Percentiles rank a stretch among this genome's conserved stretches.
phyloP scores from a whole-genome alignment of 2,329 filamentous ascomycete genomes.

The Herpomyces periplanetae region DNA sequence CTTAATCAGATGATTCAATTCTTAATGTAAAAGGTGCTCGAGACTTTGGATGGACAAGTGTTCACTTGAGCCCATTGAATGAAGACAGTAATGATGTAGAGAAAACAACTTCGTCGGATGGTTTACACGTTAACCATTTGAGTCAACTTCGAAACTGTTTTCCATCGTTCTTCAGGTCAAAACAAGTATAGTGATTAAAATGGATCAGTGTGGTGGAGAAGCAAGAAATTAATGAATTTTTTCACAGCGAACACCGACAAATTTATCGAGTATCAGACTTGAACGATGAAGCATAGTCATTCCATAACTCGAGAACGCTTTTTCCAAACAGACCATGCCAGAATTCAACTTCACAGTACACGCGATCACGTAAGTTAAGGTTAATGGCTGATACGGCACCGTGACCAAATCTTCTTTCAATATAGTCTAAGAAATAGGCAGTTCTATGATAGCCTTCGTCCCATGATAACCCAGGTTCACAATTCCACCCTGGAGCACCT shows the following conservation, averaged over 20 bases:
- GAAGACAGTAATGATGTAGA: too few relatives aligned
- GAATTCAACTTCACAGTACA: slow-evolving; percentile 22
- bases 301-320: slow-evolving; percentile 27
- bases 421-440: slow-evolving; percentile 55
- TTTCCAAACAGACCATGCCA: slow-evolving; percentile 26
- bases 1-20: slow-evolving; percentile 32
- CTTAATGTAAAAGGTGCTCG: slow-evolving; percentile 40
- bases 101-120: slow-evolving; percentile 22
- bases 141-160: slow-evolving; percentile 35
- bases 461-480: slow-evolving; percentile 20
- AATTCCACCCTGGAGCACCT: slow-evolving; percentile 46
- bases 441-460: slow-evolving; percentile 65
- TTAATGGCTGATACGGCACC: slow-evolving; percentile 18
- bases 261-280: too few relatives aligned
- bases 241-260: too few relatives aligned
- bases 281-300: too few relatives aligned
- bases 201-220: too few relatives aligned
- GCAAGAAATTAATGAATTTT: too few relatives aligned
- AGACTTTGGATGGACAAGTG: slow-evolving; percentile 45
- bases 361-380: slow-evolving; percentile 18
- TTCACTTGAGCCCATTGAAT: slow-evolving; percentile 44
- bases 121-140: slow-evolving; percentile 33
- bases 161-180: slow-evolving; percentile 40
- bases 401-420: slow-evolving; percentile 21
- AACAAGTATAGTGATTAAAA: too few relatives aligned